Base-by-base conservation (phyloP, 1,139 yeast species). In the Taphrina sp. region DNA sequence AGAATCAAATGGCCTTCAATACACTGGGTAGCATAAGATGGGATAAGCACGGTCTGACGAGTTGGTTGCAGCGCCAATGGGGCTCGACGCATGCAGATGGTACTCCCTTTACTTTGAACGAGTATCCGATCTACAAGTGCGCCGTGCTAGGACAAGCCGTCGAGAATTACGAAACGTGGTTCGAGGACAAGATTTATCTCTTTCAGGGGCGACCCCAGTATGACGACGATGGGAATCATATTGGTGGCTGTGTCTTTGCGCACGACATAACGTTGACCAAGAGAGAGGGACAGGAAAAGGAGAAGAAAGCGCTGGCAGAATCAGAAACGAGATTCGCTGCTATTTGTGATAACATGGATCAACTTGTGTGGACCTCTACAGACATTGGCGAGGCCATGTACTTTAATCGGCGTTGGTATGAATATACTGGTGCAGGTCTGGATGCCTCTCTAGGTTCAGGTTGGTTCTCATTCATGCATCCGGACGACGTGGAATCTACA, bases 1-100 rank as follows among this genome's bases (percentile, higher is more conserved):
- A 43, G 29, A 43, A 43, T 12, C 47, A 33, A 7, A 31, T 23
- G 24, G 47, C 47, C 5, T 43, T 43, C 38, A 19, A 43, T 8
- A 31, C 38, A 10, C 26, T 43, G 17, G 47, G 47, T 2, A 23
- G 34, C 17, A 43, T 43, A 26, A 17, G 47, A 5, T 43, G 47
- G 47, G 17, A 26, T 2, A 36, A 43, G 26, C 29, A 2, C 16
- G 47, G 47, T 8, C 16, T 43, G 47, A 43, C 28, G 5, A 23
- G 34, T 31, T 43, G 47, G 47, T 38, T 43, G 2, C 38, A 43
- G 26, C 24, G 26, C 8, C 47, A 43, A 43, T 43, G 47, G 47
- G 47, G 38, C 8, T 43, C 47, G 5, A 43, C 47, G 7, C 47
- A 43, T n/a, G 47, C 36, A 29, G 47, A 43, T 23, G 47, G 47